Evolutionary conservation across 1,284 basidiomycete genomes (phyloP).

Genomic region (Malassezia vespertilionis): DNA sequence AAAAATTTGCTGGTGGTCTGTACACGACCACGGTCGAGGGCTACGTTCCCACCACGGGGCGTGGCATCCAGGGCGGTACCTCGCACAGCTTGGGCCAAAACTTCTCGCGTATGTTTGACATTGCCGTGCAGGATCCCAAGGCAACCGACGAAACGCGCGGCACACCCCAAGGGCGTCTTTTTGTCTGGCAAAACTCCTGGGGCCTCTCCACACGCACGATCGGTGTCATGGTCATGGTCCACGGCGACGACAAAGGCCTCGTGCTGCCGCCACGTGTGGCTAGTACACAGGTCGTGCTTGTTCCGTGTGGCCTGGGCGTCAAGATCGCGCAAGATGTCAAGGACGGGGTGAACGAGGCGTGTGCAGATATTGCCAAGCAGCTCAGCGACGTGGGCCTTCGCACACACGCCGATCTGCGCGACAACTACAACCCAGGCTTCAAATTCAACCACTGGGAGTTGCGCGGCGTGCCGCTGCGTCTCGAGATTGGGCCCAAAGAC

Average conservation of each 20-base stretch:
- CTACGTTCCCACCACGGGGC: slow-evolving; percentile 90
- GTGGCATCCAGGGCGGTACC: slow-evolving; percentile 95
- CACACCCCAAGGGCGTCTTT: slow-evolving; percentile 54
- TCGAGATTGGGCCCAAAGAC: slow-evolving; percentile 93
- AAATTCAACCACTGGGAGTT: slow-evolving; percentile 99
- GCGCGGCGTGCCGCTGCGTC: slow-evolving; percentile 77
- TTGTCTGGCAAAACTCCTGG: slow-evolving; percentile 98
- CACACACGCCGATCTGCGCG: slow-evolving; percentile 80
- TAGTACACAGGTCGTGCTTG: slow-evolving; percentile 76
- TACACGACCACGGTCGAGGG: slow-evolving; percentile 98
- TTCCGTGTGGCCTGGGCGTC: slow-evolving; percentile 76
- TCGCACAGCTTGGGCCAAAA: slow-evolving; percentile 97
- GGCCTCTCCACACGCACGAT: slow-evolving; percentile 91
- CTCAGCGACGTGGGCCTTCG: slow-evolving; percentile 59
- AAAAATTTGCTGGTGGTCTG: slow-evolving; percentile 94
- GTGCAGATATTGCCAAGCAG: slow-evolving; percentile 54
- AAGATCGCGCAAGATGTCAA: slow-evolving; percentile 51
- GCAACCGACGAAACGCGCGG: slow-evolving; percentile 38
- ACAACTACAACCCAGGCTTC: slow-evolving; percentile 92
- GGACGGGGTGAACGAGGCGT: slow-evolving; percentile 63
- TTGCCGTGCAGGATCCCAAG: slow-evolving; percentile 71
- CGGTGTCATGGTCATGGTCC: slow-evolving; percentile 98
- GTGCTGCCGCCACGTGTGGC: slow-evolving; percentile 91
- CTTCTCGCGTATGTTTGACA: slow-evolving; percentile 98
- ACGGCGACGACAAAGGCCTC: slow-evolving; percentile 93